phyloP scores from a whole-genome alignment of 1,139 yeast genomes.

The Spencermartinsiella ligniputridi region DNA sequence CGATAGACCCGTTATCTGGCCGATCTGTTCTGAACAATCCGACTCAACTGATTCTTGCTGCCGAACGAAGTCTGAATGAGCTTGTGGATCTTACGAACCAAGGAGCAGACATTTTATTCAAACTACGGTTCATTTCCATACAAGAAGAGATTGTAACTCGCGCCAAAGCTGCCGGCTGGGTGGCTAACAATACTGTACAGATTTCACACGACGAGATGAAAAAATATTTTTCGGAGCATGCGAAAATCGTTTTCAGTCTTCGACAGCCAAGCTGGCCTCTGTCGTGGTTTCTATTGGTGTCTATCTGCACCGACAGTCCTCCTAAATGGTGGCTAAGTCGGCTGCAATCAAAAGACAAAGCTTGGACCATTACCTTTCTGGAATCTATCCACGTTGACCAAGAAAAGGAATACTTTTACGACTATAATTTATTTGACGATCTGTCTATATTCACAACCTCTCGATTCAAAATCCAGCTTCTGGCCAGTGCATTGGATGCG shows the following conservation, averaged over 20 bases:
- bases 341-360: slow-evolving; percentile 27
- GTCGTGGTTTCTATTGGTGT: slow-evolving; percentile 35
- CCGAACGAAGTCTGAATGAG: slow-evolving; percentile 31
- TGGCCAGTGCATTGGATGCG: slow-evolving; percentile 24
- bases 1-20: slow-evolving; percentile 33
- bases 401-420: slow-evolving; percentile 17
- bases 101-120: slow-evolving; percentile 26
- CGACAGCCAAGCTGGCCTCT: slow-evolving; percentile 32
- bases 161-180: slow-evolving; percentile 36
- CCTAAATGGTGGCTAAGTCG: slow-evolving; percentile 33
- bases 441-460: slow-evolving; percentile 25
- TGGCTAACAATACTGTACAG: slow-evolving; percentile 22
- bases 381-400: slow-evolving; percentile 23
- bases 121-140: slow-evolving; percentile 29
- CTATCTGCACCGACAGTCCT: slow-evolving; percentile 21
- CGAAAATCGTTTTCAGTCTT: slow-evolving; percentile 28
- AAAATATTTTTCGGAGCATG: slow-evolving; percentile 20
- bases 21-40: slow-evolving; percentile 30
- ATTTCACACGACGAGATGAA: slow-evolving; percentile 26
- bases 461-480: slow-evolving; percentile 26
- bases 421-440: slow-evolving; percentile 26
- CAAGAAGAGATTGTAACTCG: slow-evolving; percentile 31
- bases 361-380: slow-evolving; percentile 27
- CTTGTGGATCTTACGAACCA: slow-evolving; percentile 23
- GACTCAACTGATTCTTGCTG: slow-evolving; percentile 27